Conservation (phyloP, 768 basidiomycete genomes). For the Mycena metata region DNA sequence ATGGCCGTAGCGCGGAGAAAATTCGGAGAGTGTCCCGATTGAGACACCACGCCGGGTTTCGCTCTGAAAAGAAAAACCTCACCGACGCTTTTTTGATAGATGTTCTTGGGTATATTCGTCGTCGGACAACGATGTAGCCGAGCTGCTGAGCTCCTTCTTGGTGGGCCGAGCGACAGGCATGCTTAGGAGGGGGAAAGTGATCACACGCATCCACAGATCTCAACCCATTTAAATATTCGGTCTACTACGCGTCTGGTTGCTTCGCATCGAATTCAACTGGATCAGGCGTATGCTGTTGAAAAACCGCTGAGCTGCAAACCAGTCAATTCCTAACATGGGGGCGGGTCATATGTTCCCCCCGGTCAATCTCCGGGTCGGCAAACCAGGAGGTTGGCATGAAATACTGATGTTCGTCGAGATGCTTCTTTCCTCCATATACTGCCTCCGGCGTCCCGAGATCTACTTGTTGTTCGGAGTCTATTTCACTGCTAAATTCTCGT, state of each 20-base stretch:
- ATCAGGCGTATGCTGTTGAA: constrained; percentile 48
- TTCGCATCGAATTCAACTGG: constrained; percentile 27
- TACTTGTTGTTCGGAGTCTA: background rate
- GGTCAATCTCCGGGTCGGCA: constrained; percentile 57
- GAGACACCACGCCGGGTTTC: too few species aligned
- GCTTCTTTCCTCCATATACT: constrained; percentile 14
- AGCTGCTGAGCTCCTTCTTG: constrained; percentile 68
- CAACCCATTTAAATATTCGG: constrained; percentile 20
- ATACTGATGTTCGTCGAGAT: constrained; percentile 13
- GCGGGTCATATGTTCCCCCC: constrained; percentile 57
- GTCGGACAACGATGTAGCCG: constrained; percentile 76
- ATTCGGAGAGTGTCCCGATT: constrained; percentile 58
- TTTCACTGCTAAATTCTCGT: background rate
- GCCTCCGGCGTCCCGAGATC: constrained; percentile 18
- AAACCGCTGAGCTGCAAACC: constrained; percentile 37
- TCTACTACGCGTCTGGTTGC: constrained; percentile 35
- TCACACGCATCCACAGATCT: constrained; percentile 38
- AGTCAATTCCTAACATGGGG: constrained; percentile 46
- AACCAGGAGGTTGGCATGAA: constrained; percentile 50
- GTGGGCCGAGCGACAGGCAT: constrained; percentile 77
- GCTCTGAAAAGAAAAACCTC: too few species aligned
- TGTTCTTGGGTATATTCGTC: constrained; percentile 69
- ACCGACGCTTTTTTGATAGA: too few species aligned
- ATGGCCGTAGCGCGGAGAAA: constrained; percentile 64
- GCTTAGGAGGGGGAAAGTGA: constrained; percentile 49